phyloP scores from a whole-genome alignment of 2,329 filamentous ascomycete species.

The Fusarium praegraminearum region DNA sequence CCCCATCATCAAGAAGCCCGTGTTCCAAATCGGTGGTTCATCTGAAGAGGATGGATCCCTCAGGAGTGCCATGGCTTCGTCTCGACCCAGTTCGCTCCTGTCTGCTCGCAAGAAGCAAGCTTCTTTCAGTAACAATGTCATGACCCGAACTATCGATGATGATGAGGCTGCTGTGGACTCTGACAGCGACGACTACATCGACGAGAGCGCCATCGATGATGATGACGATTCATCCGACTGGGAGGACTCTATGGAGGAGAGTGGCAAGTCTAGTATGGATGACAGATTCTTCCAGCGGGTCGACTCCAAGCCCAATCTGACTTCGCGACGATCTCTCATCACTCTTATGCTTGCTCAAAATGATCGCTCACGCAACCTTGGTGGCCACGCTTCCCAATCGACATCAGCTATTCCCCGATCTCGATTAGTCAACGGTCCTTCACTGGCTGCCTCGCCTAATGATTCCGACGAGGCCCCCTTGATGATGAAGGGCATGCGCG shows the following conservation, averaged over 20 bases:
- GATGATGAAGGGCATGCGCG: conserved; percentile 71
- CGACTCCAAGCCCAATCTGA: conserved; percentile 86
- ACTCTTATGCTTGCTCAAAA: conserved; percentile 87
- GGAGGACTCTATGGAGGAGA: conserved; percentile 80
- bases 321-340: conserved; percentile 87
- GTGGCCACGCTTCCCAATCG: conserved; percentile 74
- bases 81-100: conserved; percentile 57
- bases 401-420: conserved; percentile 76
- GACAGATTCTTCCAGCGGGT: conserved; percentile 91
- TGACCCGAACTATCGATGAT: conserved; percentile 73
- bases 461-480: conserved; percentile 72
- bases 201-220: conserved; percentile 85
- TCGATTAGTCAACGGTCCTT: conserved; percentile 61
- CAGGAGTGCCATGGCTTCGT: conserved; percentile 63
- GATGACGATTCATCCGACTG: conserved; percentile 73
- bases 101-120: conserved; percentile 76
- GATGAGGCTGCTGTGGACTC: conserved; percentile 66
- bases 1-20: conserved; percentile 51
- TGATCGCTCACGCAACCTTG: conserved; percentile 76
- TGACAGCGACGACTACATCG: conserved; percentile 76
- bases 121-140: conserved; percentile 83
- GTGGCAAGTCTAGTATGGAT: conserved; percentile 84
- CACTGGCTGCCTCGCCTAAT: conserved; percentile 64
- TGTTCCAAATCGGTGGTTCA: conserved; percentile 67
- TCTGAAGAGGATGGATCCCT: conserved; percentile 86